Base-by-base conservation (phyloP, 495 filamentous ascomycete species). In the Aspergillus cavernicola region DNA sequence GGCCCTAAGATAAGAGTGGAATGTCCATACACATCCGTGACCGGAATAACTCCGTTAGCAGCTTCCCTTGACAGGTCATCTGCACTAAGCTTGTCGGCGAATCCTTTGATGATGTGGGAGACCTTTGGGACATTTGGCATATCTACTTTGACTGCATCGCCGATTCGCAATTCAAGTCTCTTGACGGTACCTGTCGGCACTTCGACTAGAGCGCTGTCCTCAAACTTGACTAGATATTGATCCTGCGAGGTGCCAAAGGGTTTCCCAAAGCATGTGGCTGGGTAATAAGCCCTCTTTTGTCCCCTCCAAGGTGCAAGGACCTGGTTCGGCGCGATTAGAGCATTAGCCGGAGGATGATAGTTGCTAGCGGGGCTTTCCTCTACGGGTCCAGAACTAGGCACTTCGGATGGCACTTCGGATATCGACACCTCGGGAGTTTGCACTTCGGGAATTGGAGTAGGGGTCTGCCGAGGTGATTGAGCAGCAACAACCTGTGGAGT, bases 61-160 rank as follows among this genome's bases (percentile, higher is more conserved):
- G 59, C 55, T 6, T 60, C 65, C 13, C 62, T 59, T 8, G 47
- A 38, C 9, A 76, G 48, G 4, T 71, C 68, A 33, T 72, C 70
- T 6, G 40, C 51, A 18, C 65, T 68, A 19, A 75, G 64, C 33
- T 70, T 70, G 53, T 74, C 63, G 3, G 64, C 61, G 33, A 80
- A 69, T 5, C 75, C 73, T 32, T 68, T 65, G 35, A 81, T 66
- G 29, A 76, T 66, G 44, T 77, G 77, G 0, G 68, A 74, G 31
- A 75, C 63, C 35, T 71, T 78, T 6, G 75, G 75, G 26, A 74
- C 57, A 48, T 66, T 69, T 5, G 56, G 67, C 58, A 75, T 71
- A 22, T 80, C 77, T 9, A 81, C 70, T 55, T 81, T 81, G 35
- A 80, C 75, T 4, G 57, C 65, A 60, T 81, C 78, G 20, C 77